Percentiles rank a stretch among this genome's conserved stretches.
phyloP scores from a whole-genome alignment of 345 rosid genomes.

The Xanthoceras sorbifolium region DNA sequence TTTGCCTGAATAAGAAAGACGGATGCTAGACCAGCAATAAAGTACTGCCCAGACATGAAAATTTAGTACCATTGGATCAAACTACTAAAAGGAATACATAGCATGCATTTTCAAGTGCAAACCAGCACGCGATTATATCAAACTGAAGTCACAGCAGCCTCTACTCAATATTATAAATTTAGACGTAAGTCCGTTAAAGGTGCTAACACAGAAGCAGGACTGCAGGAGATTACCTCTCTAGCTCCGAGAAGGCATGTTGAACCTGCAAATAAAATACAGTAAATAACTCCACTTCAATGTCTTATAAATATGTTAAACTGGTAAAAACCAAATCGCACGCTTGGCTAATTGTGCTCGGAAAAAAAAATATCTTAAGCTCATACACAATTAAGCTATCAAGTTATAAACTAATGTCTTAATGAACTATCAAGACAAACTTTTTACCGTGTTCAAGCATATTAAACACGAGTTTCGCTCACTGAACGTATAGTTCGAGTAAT shows the following conservation, averaged over 20 bases:
- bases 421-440: neutral
- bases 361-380: no score
- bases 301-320: no score
- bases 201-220: neutral
- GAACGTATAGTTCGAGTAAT: no score
- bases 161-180: neutral
- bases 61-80: neutral
- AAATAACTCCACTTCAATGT: neutral
- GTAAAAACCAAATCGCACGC: neutral
- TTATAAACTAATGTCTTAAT: neutral
- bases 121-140: neutral
- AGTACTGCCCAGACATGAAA: neutral
- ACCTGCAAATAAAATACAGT: constrained; percentile 37
- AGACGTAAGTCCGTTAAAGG: neutral
- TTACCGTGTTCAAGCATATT: neutral
- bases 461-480: neutral
- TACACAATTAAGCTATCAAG: no score
- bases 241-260: constrained; percentile 64
- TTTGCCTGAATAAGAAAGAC: neutral
- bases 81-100: neutral
- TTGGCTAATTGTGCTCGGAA: no score
- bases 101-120: neutral
- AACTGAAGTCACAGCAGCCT: neutral
- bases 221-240: constrained; percentile 65
- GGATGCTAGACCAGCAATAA: neutral